A percentile compares a stretch with the other conserved stretches of the same genome.
phyloP scores from a whole-genome alignment of 2,329 filamentous ascomycete species.

The Penicillium concentricum region DNA sequence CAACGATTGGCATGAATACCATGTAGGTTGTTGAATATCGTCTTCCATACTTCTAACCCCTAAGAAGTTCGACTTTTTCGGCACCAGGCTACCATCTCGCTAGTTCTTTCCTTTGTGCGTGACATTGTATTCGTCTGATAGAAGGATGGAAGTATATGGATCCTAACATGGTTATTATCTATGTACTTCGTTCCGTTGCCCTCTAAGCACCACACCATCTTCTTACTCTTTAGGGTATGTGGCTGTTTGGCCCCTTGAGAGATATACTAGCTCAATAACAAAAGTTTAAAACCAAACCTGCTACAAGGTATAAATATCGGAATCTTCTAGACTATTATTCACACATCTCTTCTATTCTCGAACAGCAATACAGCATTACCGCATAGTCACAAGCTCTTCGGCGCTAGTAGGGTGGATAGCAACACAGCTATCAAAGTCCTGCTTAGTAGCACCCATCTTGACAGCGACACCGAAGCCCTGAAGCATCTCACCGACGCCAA shows the following conservation, averaged over 20 bases:
- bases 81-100: neutral
- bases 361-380: conserved; percentile 26
- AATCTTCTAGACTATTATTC: conserved; percentile 2
- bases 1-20: neutral
- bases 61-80: neutral
- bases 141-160: neutral
- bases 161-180: too few species aligned
- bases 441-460: conserved; percentile 79
- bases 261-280: neutral
- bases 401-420: conserved; percentile 76
- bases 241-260: neutral
- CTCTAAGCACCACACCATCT: neutral
- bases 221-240: neutral
- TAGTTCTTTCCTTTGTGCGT: neutral
- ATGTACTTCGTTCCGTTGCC: neutral
- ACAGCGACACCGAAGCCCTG: conserved; percentile 74
- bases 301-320: neutral
- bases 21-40: too few species aligned
- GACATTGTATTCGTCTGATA: too few species aligned
- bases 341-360: neutral
- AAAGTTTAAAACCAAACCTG: neutral
- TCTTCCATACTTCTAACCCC: neutral
- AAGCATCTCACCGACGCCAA: conserved; percentile 62
- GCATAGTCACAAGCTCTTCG: conserved; percentile 66
- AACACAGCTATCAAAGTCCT: conserved; percentile 71